Evolutionary conservation across 768 basidiomycete genomes (phyloP), one percentile per base, ranked within the genome.

Genomic region (Grammothele lineata): DNA sequence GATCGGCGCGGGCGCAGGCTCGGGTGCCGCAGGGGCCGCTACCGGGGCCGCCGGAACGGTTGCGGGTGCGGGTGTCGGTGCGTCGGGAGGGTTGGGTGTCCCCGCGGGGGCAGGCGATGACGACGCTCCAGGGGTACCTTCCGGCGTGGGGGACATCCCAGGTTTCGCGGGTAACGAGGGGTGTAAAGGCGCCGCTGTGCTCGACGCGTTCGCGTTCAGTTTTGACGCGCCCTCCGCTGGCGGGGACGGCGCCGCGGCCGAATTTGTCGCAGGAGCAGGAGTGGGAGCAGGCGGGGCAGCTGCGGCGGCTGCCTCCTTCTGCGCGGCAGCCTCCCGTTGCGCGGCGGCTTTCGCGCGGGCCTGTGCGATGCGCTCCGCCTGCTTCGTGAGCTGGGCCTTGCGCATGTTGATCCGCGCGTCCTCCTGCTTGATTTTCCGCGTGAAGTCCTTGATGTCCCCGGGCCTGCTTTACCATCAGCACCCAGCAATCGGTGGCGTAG

Each of bases 91-190:
- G 17, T 62, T 48, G 14, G 65, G 57, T 25, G 47, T 57, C 5
- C 56, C 40, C 34, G 45, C 40, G 19, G 44, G 18, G 22, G 41
- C 48, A 44, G 50, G 41, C 62, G 55, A 45, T 62, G 70, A 64
- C 8, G 71, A 61, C 17, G 64, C 48, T 18, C 8, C 27, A 30
- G 27, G 14, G 27, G 43, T 48, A 14, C 51, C 43, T 21, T 50
- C 32, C 38, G 57, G 44, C n/a, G 47, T 62, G 5, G 69, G 56
- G 35, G 64, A 56, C 21, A 73, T 65, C 17, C 76, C 78, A 36
- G 87, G 86, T 59, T 85, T 86, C 6, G 85, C 77, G 9, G 87
- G 86, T 22, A 88, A 67, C 1, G 85, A 85, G 1, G 83, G 85
- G 54, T 85, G 85, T 37, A 85, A 67, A 3, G 79, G 74, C 37